phyloP scores from a whole-genome alignment of 2,329 filamentous ascomycete genomes.

The Penicillium glabrum region DNA sequence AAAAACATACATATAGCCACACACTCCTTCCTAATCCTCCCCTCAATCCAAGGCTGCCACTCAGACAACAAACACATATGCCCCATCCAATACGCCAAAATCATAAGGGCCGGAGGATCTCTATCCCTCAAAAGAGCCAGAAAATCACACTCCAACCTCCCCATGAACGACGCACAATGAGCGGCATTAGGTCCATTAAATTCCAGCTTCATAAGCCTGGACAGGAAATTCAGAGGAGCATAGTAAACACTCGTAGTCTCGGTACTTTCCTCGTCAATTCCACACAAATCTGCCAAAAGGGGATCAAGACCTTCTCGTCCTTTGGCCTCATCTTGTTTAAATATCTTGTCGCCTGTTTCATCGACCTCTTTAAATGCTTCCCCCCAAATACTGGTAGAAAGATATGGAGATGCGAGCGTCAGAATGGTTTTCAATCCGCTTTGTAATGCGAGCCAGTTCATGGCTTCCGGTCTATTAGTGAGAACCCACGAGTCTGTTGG shows the following conservation, averaged over 20 bases:
- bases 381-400: constrained; percentile 27
- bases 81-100: constrained; percentile 33
- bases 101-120: constrained; percentile 27
- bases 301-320: constrained; percentile 27
- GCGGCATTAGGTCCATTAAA: constrained; percentile 17
- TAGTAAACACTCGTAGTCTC: constrained; percentile 26
- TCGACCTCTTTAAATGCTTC: constrained; percentile 18
- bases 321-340: constrained; percentile 6
- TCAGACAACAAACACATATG: constrained; percentile 30
- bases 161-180: constrained; percentile 27
- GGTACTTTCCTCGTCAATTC: constrained; percentile 23
- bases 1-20: constrained; percentile 33
- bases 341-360: constrained; percentile 16
- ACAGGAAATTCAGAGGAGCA: constrained; percentile 20
- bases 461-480: constrained; percentile 16
- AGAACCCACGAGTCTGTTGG: constrained; percentile 32
- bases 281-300: constrained; percentile 30
- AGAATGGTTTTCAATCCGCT: constrained; percentile 29
- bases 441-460: constrained; percentile 34
- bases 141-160: constrained; percentile 26
- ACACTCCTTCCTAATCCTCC: constrained; percentile 28
- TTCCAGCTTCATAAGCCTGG: constrained; percentile 20
- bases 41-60: constrained; percentile 32
- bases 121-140: constrained; percentile 23
- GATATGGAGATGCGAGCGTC: constrained; percentile 7